Base-by-base conservation (phyloP, 140 eudicot genomes). In the Flaveria floridana region DNA sequence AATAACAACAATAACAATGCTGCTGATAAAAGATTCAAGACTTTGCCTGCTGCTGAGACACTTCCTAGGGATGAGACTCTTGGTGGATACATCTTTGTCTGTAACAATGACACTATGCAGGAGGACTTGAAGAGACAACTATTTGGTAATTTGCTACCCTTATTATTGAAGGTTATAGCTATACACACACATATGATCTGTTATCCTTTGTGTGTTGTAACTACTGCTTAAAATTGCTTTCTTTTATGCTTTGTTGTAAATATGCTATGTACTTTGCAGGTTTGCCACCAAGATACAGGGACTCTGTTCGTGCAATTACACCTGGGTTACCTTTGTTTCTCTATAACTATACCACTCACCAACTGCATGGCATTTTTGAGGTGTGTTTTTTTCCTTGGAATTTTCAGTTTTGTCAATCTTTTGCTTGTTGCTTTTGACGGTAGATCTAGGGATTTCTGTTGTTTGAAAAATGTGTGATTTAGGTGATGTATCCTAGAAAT, bases 41-140 rank as follows among this genome's bases (percentile, higher is more conserved):
- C 99, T 67, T 84, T 94, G 76, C 99, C 99, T 76, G 99, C 97
- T 7, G 97, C 99, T 0, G 99, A 94, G 85, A 94, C 87, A 0
- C 96, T 94, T 39, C 99, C 99, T 7, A 82, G 97, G 81, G 87
- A 94, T 81, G 99, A 90, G 81, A 87, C 87, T 71, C 96, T 94
- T 67, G 99, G 99, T 85, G 99, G 99, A 75, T 94, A 94, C 79
- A 90, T 94, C 76, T 94, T 94, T 88, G 97, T 94, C n/a, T 94
- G 99, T 78, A 94, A 90, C 93, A 94, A 94, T 64, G 99, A 94
- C 74, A 94, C 99, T 20, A 94, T 94, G 99, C 99, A 90, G 85
- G 99, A 94, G 74, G 95, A 94, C 78, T 73, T 94, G 41, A 94
- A 90, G 87, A 80, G 99, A 41, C 99, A 88, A 57, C 94, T 94